Conservation (phyloP, 768 basidiomycete genomes). For the Boletus vermiculosoides region DNA sequence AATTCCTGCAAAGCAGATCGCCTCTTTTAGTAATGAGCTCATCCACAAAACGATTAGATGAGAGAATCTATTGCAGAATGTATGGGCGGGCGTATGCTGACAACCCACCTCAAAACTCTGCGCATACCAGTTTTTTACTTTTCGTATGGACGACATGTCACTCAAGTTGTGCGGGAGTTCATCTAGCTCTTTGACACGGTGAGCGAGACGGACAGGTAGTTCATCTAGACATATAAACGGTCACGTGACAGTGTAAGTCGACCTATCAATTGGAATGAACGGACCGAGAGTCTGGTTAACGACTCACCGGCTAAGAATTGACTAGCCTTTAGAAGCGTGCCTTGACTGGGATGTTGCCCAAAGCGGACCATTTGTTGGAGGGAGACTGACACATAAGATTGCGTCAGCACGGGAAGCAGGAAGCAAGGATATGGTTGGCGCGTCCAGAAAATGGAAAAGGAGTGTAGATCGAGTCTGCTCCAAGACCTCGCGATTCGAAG, state of each 20-base stretch:
- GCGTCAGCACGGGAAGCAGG: constrained; percentile 6
- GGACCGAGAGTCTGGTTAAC: not conserved
- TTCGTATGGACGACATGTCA: constrained; percentile 88
- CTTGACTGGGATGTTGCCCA: constrained; percentile 93
- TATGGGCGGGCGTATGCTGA: not conserved
- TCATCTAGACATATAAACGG: constrained; percentile 56
- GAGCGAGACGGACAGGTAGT: constrained; percentile 90
- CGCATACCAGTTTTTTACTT: constrained; percentile 98
- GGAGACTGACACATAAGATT: constrained; percentile 58
- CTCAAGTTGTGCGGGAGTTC: constrained; percentile 89
- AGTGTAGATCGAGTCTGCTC: no score
- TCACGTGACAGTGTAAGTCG: not conserved
- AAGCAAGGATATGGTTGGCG: not conserved
- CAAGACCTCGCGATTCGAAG: not conserved
- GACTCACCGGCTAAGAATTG: constrained; percentile 78
- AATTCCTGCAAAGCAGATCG: constrained; percentile 62
- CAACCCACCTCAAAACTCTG: constrained; percentile 89
- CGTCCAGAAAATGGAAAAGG: not conserved
- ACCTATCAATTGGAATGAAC: not conserved
- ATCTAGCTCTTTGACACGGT: constrained; percentile 94
- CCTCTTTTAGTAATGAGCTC: constrained; percentile 1
- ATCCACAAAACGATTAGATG: not conserved
- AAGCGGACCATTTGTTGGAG: constrained; percentile 98
- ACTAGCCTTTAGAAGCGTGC: constrained; percentile 88
- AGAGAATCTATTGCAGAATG: not conserved